Conservation (phyloP, 768 basidiomycete genomes). For the Lentinula edodes region DNA sequence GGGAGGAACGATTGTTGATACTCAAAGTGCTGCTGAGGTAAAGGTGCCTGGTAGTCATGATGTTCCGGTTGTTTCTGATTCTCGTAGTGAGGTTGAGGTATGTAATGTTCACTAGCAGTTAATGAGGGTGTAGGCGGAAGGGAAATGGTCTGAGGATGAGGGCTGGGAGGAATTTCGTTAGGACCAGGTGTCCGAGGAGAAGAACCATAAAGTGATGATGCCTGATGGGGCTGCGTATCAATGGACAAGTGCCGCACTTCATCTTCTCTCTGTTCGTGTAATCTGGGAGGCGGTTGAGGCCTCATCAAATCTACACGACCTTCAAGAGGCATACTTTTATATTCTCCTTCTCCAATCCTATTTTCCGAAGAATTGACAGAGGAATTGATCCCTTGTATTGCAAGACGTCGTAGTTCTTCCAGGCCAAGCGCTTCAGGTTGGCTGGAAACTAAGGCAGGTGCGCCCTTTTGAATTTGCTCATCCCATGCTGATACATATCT, state of each 20-base stretch:
- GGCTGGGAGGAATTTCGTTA: conserved; percentile 59
- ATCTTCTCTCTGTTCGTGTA: conserved; percentile 9
- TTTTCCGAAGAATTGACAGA: conserved; percentile 15
- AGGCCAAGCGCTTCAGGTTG: conserved; percentile 41
- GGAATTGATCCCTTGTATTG: conserved; percentile 50
- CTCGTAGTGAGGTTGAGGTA: background rate
- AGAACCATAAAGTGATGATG: background rate
- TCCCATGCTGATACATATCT: conserved; percentile 79
- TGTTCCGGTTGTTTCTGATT: background rate
- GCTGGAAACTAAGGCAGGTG: conserved; percentile 14
- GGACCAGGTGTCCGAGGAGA: conserved; percentile 56
- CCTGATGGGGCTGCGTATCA: background rate
- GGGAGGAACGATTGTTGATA: conserved; percentile 14
- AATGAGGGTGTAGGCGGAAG: conserved; percentile 31
- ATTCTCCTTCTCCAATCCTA: conserved; percentile 56
- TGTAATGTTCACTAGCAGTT: background rate
- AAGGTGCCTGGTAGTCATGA: background rate
- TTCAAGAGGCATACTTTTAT: conserved; percentile 77
- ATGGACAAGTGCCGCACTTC: conserved; percentile 1
- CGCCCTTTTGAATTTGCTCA: conserved; percentile 20
- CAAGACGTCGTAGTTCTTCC: conserved; percentile 58
- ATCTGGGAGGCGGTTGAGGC: conserved; percentile 27
- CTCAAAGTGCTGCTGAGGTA: background rate
- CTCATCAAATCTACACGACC: conserved; percentile 88
- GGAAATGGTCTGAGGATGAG: conserved; percentile 41